Conservation (phyloP, 2,329 filamentous ascomycete genomes). For the Nothopassalora personata region DNA sequence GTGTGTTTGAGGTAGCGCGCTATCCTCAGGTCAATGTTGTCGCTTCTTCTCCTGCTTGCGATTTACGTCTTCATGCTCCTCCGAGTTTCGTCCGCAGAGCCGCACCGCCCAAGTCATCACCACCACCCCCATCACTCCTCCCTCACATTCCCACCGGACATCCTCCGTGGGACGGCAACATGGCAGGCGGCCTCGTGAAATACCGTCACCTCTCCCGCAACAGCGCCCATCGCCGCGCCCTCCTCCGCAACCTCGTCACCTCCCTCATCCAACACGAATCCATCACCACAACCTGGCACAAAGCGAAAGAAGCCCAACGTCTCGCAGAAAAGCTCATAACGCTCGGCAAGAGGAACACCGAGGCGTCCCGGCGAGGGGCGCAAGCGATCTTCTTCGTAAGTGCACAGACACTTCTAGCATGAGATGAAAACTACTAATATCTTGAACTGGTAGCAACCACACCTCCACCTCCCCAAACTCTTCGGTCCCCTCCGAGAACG, state of each 20-base stretch:
- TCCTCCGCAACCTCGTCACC: constrained; percentile 92
- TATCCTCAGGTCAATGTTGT: neutral
- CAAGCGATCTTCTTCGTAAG: constrained; percentile 70
- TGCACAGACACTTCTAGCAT: neutral
- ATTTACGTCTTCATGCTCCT: neutral
- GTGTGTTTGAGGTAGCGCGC: neutral
- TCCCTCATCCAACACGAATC: constrained; percentile 90
- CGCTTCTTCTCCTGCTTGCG: neutral
- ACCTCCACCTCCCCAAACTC: constrained; percentile 64
- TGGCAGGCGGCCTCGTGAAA: constrained; percentile 83
- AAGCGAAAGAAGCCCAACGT: constrained; percentile 94
- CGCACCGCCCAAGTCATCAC: neutral
- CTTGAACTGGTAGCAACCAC: constrained; percentile 7
- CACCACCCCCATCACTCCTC: neutral
- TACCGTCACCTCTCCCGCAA: constrained; percentile 83
- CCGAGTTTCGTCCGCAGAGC: neutral
- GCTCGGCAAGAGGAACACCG: constrained; percentile 85
- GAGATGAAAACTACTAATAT: neutral
- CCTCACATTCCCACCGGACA: too few relatives aligned
- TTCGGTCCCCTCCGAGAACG: constrained; percentile 76
- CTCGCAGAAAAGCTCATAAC: constrained; percentile 93
- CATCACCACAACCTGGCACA: constrained; percentile 90
- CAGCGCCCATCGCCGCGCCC: constrained; percentile 81
- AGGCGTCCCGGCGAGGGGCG: constrained; percentile 70
- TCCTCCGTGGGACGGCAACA: constrained; percentile 36